These are phyloP conservation scores for Cytauxzoon felis DNA, from an alignment of 169 alveolate species.

Conservation along the genomic window DNA sequence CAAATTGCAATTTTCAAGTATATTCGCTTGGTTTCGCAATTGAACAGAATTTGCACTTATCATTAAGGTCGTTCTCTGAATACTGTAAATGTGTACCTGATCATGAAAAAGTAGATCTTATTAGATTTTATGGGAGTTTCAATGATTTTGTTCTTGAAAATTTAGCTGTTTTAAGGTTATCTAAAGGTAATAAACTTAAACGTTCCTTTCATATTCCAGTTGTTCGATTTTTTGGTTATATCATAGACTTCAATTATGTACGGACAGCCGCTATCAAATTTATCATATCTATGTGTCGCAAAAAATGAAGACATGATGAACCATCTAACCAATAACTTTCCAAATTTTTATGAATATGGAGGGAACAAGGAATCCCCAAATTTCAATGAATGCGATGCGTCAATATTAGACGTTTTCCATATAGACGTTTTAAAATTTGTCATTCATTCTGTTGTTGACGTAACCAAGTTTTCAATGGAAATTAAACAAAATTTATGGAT, in stretches of 20 bases:
- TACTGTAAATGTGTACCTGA: conserved; percentile 1
- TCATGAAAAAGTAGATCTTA: not conserved
- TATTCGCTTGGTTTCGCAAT: conserved; percentile 35
- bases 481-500: conserved; percentile 51
- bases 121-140: conserved; percentile 4
- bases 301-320: not conserved
- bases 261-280: not conserved
- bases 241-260: conserved; percentile 25
- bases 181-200: not conserved
- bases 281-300: not conserved
- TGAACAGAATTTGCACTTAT: conserved; percentile 40
- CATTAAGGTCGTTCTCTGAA: conserved; percentile 34
- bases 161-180: not conserved
- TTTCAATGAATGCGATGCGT: too few species aligned
- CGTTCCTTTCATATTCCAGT: conserved; percentile 54
- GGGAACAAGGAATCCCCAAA: not conserved
- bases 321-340: not conserved
- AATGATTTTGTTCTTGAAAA: conserved; percentile 8
- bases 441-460: not conserved
- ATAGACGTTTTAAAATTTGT: conserved; percentile 31
- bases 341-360: not conserved
- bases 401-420: too few species aligned
- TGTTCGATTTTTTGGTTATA: conserved; percentile 34
- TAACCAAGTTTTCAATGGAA: conserved; percentile 32
- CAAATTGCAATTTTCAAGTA: not conserved